phyloP scores from a whole-genome alignment of 2,329 filamentous ascomycete species.

The Fusarium sp. region DNA sequence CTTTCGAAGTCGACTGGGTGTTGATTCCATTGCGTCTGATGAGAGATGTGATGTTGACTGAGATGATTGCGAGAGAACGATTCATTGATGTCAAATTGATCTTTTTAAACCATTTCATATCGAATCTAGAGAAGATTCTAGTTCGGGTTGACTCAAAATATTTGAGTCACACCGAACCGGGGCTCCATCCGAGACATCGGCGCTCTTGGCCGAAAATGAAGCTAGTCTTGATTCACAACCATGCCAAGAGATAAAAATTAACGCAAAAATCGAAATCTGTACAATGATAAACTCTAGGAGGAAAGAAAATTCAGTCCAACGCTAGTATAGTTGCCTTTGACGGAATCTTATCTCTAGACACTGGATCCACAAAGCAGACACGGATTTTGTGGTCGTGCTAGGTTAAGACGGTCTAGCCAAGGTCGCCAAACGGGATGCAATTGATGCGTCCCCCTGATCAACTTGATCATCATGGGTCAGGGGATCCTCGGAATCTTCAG shows the following conservation, averaged over 20 bases:
- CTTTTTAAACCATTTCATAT: background rate
- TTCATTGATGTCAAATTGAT: background rate
- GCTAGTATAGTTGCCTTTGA: background rate
- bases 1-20: background rate
- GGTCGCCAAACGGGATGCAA: no score
- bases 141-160: no score
- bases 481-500: no score
- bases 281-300: background rate
- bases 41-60: background rate
- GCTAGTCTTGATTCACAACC: background rate
- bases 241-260: background rate
- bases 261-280: background rate
- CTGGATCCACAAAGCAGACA: no score
- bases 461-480: no score
- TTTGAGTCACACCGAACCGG: background rate
- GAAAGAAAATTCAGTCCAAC: background rate
- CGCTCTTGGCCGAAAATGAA: background rate
- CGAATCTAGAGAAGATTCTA: background rate
- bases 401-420: no score
- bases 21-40: background rate
- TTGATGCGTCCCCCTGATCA: no score
- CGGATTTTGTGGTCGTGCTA: no score
- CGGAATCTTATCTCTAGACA: no score
- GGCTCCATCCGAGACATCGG: background rate
- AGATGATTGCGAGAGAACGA: background rate